These are phyloP conservation scores for Russula foetens DNA, from an alignment of 768 basidiomycete genomes.

Conservation along the genomic window DNA sequence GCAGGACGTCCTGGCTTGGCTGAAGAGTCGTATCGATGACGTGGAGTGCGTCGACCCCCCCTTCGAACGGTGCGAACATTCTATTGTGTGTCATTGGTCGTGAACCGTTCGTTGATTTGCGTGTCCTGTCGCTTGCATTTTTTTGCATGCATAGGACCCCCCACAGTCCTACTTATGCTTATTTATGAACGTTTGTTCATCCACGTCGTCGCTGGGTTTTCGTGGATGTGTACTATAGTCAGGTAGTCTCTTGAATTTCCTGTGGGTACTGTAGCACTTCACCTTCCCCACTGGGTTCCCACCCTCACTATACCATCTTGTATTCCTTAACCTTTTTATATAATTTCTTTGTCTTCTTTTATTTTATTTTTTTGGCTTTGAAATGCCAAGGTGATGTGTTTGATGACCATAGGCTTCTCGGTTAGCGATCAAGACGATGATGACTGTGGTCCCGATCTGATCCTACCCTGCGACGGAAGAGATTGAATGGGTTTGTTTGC, in stretches of 20 bases:
- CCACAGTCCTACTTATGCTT: constrained; percentile 22
- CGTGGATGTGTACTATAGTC: constrained; percentile 7
- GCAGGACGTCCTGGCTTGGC: constrained; percentile 62
- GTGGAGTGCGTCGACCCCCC: constrained; percentile 55
- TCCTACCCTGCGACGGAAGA: not conserved
- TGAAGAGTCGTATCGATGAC: constrained; percentile 51
- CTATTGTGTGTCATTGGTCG: constrained; percentile 19
- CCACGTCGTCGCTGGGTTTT: not conserved
- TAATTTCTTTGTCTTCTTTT: not conserved
- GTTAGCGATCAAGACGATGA: not conserved
- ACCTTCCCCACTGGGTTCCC: not conserved
- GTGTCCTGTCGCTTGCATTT: constrained; percentile 7
- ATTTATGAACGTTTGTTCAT: constrained; percentile 17
- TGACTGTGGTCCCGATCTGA: not conserved
- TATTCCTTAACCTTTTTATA: not conserved
- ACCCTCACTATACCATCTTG: constrained; percentile 6
- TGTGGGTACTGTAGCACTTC: constrained; percentile 11
- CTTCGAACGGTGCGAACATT: constrained; percentile 34
- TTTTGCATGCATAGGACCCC: constrained; percentile 19
- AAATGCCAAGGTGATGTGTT: not conserved
- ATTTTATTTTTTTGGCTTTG: not conserved
- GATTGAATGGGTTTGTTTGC: not conserved
- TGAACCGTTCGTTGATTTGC: constrained; percentile 16
- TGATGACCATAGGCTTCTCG: too few relatives aligned
- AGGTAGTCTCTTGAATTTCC: constrained; percentile 4